Percentiles rank a stretch among this genome's conserved stretches.
phyloP scores from a whole-genome alignment of 805 yeast species.

The Sungouiozyma ichnusensis region DNA sequence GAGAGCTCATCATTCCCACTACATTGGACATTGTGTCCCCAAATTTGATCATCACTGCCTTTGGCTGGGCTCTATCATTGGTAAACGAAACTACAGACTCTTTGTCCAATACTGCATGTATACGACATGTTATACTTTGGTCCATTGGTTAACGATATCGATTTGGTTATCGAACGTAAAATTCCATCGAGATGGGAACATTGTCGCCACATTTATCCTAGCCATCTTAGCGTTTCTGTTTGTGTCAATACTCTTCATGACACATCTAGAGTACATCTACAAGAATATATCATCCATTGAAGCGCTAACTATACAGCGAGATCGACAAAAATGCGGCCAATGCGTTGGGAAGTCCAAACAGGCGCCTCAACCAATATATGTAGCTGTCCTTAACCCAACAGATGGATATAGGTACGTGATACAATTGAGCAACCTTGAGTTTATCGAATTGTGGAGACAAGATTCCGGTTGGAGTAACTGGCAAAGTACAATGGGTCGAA shows the following conservation, averaged over 20 bases:
- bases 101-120: slow-evolving; percentile 45
- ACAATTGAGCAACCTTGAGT: slow-evolving; percentile 23
- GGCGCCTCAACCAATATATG: slow-evolving; percentile 8
- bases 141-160: slow-evolving; percentile 31
- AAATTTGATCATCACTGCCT: slow-evolving; percentile 77
- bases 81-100: slow-evolving; percentile 49
- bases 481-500: slow-evolving; percentile 23
- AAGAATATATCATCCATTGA: slow-evolving; percentile 52
- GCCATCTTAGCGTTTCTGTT: slow-evolving; percentile 34
- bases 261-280: slow-evolving; percentile 37
- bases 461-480: slow-evolving; percentile 16
- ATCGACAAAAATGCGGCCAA: not conserved
- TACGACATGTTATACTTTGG: slow-evolving; percentile 31
- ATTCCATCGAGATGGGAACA: slow-evolving; percentile 34
- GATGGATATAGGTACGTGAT: slow-evolving; percentile 36
- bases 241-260: slow-evolving; percentile 32
- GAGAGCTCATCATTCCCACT: slow-evolving; percentile 61
- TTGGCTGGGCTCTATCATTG: slow-evolving; percentile 67
- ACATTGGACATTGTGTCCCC: slow-evolving; percentile 48
- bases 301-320: slow-evolving; percentile 11
- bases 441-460: slow-evolving; percentile 17
- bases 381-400: slow-evolving; percentile 23
- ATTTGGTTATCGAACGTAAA: slow-evolving; percentile 19
- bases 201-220: slow-evolving; percentile 38
- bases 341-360: not conserved